Evolutionary conservation across 75 land plant species (phyloP), one percentile per base, ranked within the genome.

Genomic region (Picea sitchensis): DNA sequence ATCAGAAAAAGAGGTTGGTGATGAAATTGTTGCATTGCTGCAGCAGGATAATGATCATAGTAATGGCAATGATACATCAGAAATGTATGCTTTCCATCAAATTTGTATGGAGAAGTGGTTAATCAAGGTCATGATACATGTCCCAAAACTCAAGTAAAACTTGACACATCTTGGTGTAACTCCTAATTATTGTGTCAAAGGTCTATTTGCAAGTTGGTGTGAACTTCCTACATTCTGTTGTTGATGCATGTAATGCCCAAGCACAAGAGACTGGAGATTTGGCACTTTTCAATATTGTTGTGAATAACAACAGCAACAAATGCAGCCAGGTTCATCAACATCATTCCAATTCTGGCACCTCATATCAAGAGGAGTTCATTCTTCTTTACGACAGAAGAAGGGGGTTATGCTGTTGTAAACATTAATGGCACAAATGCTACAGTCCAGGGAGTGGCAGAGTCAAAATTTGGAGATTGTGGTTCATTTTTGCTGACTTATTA

Each of bases 71-170:
- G 92, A 86, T 65, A 76, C 38, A 34, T 80, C 80, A 63, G 98
- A 95, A 81, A 83, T 93, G 14, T 96, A 95, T 76, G 84, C 78
- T 36, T 93, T 93, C 77, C 86, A 87, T 57, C 82, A 98, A 58
- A 82, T 86, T 31, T 96, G 93, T 82, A 95, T 96, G 60, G 95
- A 96, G 76, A 92, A 92, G 61, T 95, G 99, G 99, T 96, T 67
- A 82, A 80, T 78, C 91, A 95, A 78, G 98, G 96, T 32, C 96
- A 95, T 76, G 85, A 79, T 15, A 93, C 98, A 34, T 95, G 98
- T 77, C 98, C 98, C 31, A 95, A 95, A 81, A 93, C 98, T 78
- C 96, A 26, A 92, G 65, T 96, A 95, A 77, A 82, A 78, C 75
- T 85, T 95, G 20, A 65, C 87, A 60, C 93, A 95, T 78, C 91